Conservation (phyloP, 1,139 yeast genomes). For the Yamadazyma atlantica region DNA sequence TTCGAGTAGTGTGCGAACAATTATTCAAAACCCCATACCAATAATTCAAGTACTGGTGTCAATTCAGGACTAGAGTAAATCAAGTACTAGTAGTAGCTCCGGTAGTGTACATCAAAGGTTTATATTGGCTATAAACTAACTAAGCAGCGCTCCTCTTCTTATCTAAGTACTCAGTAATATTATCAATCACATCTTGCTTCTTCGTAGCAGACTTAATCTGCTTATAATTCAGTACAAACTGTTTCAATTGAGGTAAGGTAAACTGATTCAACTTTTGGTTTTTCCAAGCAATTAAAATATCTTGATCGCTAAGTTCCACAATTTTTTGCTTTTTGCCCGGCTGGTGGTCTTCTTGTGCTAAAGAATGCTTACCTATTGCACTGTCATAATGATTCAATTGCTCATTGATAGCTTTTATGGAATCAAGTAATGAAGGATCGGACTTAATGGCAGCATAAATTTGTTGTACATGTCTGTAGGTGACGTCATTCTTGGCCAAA, state of each 20-base stretch:
- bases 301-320: constrained; percentile 31
- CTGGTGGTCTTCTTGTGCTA: constrained; percentile 7
- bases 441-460: neutral
- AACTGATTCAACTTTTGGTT: constrained; percentile 31
- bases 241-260: constrained; percentile 41
- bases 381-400: constrained; percentile 14
- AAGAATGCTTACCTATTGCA: neutral
- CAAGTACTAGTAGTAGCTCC: too few relatives aligned
- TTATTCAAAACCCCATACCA: too few relatives aligned
- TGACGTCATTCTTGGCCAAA: constrained; percentile 9
- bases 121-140: neutral
- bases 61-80: too few relatives aligned
- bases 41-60: too few relatives aligned
- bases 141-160: neutral
- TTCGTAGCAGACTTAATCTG: constrained; percentile 34
- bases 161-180: constrained; percentile 24
- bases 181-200: constrained; percentile 44
- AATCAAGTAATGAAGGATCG: constrained; percentile 3
- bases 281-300: constrained; percentile 41
- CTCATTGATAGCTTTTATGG: constrained; percentile 18
- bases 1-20: too few relatives aligned
- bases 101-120: neutral
- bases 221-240: constrained; percentile 34
- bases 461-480: constrained; percentile 6
- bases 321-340: constrained; percentile 23